Evolutionary conservation across 768 basidiomycete species (phyloP).

Genomic region (Naganishia friedmannii): DNA sequence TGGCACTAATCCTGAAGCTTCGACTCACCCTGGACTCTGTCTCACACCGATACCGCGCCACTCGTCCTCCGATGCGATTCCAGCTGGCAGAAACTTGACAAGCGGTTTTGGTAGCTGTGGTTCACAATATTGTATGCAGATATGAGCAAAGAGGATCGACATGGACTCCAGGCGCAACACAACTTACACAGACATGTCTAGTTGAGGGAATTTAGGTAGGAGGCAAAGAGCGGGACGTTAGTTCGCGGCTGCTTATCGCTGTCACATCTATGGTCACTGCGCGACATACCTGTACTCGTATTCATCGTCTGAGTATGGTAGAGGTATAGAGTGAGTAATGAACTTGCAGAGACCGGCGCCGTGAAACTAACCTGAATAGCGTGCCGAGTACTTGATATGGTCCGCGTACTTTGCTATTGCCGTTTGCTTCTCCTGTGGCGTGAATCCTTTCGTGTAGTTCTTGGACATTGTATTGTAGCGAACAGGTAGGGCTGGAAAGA

Average conservation of each 20-base stretch:
- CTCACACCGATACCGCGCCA: constrained; percentile 34
- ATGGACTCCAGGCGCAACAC: too few species aligned
- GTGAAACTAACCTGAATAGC: constrained; percentile 31
- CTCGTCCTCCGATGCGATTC: constrained; percentile 31
- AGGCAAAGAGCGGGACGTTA: not conserved
- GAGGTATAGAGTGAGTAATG: not conserved
- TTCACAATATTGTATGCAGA: not conserved
- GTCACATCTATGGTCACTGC: not conserved
- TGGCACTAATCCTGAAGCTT: not conserved
- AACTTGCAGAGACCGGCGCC: not conserved
- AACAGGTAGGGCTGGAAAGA: not conserved
- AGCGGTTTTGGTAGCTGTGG: constrained; percentile 31
- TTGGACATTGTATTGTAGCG: constrained; percentile 23
- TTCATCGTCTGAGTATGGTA: constrained; percentile 23
- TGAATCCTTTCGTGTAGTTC: constrained; percentile 24
- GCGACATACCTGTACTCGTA: constrained; percentile 32
- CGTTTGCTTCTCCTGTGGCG: constrained; percentile 26
- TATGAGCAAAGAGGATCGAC: not conserved
- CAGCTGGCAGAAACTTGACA: constrained; percentile 32
- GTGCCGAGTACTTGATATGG: constrained; percentile 28
- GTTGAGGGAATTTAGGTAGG: not conserved
- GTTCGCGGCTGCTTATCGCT: not conserved
- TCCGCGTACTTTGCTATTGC: constrained; percentile 33
- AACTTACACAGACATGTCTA: constrained; percentile 13
- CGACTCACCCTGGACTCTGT: constrained; percentile 32